Base-by-base conservation (phyloP, 352 stramenopile genomes). In the Pythium chondricola region DNA sequence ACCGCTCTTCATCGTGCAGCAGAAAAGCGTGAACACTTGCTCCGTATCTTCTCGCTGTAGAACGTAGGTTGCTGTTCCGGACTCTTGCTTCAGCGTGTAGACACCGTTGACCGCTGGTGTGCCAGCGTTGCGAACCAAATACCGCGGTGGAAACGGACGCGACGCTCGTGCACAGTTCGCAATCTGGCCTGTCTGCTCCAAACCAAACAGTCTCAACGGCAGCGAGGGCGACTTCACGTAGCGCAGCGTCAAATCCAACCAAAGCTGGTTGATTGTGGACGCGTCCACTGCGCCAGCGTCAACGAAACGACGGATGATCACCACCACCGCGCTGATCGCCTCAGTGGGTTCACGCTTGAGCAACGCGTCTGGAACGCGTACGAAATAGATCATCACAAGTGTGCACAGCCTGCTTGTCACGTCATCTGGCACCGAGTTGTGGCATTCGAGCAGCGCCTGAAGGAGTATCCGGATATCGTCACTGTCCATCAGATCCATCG, bases 1-100 rank as follows among this genome's bases (percentile, higher is more conserved):
- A 5, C 97, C 93, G 46, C 89, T 98, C 55, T 97, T 95, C 95
- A 98, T 99, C 14, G 88, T 97, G 64, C 96, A 99, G 40, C 93
- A 95, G 70, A 98, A 98, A 1, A 99, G 71, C 9, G 96, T 98
- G 30, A 98, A 91, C 26, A 77, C 65, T 59, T 82, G 81, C 3
- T 69, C 70, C 9, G 81, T 88, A 42, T 86, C 78, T 49, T 82
- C 72, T 24, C 75, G 72, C 18, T 70, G 65, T 29, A 85, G 59
- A n/a, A 93, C 74, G 36, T 92, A 93, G 18, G 80, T 93, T 27
- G 76, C 70, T 48, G 45, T 82, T 24, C 59, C 76, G 24, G 60
- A 67, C 31, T 83, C 78, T 5, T 63, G 61, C 49, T 90, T 92
- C 47, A 98, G 82, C 26, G 60, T 63, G 62, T 98, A 99, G 17